Percentiles rank a stretch among this genome's conserved stretches.
phyloP scores from a whole-genome alignment of 2,329 filamentous ascomycete genomes.

The Aspergillus tamarii region DNA sequence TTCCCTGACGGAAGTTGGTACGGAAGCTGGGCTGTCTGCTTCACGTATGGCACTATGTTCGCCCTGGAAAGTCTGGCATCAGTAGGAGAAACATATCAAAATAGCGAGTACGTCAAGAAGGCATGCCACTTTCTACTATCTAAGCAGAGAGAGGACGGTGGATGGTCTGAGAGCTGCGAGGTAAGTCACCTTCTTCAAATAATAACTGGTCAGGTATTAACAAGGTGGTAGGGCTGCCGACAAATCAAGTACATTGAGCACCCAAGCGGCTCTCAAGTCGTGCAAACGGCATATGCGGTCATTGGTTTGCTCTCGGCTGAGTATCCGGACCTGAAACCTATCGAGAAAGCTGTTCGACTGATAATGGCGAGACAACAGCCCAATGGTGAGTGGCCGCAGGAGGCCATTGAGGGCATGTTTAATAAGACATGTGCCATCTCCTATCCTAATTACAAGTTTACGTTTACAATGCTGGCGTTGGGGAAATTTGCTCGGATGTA shows the following conservation, averaged over 20 bases:
- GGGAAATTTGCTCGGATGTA: background rate
- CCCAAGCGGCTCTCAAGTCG: conserved; percentile 5
- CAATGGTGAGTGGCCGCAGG: conserved; percentile 13
- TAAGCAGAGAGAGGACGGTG: conserved; percentile 14
- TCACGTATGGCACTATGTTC: conserved; percentile 16
- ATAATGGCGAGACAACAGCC: conserved; percentile 10
- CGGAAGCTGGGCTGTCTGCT: conserved; percentile 13
- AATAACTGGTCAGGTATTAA: background rate
- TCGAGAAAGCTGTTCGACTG: conserved; percentile 7
- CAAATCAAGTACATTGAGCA: conserved; percentile 8
- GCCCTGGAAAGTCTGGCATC: conserved; percentile 12
- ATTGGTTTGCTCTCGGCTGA: conserved; percentile 8
- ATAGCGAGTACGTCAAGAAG: background rate
- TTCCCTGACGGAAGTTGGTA: conserved; percentile 13
- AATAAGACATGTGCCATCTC: conserved; percentile 12
- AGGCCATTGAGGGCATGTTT: conserved; percentile 12
- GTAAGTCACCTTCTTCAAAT: background rate
- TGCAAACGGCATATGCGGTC: conserved; percentile 10
- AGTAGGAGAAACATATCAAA: conserved; percentile 8
- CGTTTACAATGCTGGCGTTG: conserved; percentile 6
- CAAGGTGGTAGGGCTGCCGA: background rate
- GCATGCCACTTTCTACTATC: conserved; percentile 11
- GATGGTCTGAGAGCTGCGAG: conserved; percentile 8
- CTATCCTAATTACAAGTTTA: conserved; percentile 6
- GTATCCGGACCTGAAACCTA: conserved; percentile 6